Evolutionary conservation across 257 asterid genomes (phyloP).

Genomic region (Solanum pennellii): DNA sequence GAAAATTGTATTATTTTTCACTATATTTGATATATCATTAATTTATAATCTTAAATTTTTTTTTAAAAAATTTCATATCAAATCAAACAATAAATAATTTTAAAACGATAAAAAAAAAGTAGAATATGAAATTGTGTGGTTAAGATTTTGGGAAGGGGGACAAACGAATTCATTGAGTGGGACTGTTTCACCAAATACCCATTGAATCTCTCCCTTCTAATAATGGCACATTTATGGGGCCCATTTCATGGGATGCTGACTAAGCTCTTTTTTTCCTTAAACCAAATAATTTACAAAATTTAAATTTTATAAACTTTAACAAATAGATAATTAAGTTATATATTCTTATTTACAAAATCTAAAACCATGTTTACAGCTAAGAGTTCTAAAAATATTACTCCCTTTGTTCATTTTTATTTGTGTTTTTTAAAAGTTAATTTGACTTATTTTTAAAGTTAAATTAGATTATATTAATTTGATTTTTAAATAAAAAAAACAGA

Average conservation of each 20-base stretch:
- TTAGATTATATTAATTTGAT: too few relatives aligned
- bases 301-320: background rate
- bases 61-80: too few relatives aligned
- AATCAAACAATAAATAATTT: too few relatives aligned
- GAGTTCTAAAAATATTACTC: background rate
- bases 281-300: background rate
- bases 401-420: too few relatives aligned
- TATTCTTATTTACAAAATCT: too few relatives aligned
- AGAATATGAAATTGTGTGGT: background rate
- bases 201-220: background rate
- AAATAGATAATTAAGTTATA: background rate
- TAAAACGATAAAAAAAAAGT: too few relatives aligned
- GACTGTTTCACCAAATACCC: conserved; percentile 7
- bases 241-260: background rate
- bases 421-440: too few relatives aligned
- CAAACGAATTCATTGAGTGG: conserved; percentile 22
- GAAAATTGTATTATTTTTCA: too few relatives aligned
- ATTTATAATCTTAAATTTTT: too few relatives aligned
- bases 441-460: too few relatives aligned
- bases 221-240: background rate
- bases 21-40: too few relatives aligned
- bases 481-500: too few relatives aligned
- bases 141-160: background rate
- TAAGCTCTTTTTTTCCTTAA: background rate
- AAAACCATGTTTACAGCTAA: background rate